A percentile compares a stretch with the other conserved stretches of the same genome.
These are phyloP conservation scores for Cyberlindnera veronae DNA, from an alignment of 805 yeast species.

Conservation along the genomic window DNA sequence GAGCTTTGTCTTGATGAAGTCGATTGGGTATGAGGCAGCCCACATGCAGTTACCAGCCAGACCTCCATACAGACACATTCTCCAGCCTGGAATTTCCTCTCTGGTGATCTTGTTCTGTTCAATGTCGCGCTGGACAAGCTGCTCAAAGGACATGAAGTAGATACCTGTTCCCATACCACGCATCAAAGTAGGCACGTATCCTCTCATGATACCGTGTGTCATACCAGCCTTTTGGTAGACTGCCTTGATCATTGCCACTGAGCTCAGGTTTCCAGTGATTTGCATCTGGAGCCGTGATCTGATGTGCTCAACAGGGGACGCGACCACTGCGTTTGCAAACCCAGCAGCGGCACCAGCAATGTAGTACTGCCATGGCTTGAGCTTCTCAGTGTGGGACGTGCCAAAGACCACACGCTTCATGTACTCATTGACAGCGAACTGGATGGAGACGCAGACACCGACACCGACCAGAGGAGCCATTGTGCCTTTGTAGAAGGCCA, in stretches of 20 bases:
- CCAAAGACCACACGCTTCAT: conserved; percentile 76
- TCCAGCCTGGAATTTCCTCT: conserved; percentile 80
- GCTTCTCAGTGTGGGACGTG: conserved; percentile 32
- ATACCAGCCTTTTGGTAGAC: conserved; percentile 51
- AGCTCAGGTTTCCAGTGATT: conserved; percentile 60
- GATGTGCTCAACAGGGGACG: conserved; percentile 92
- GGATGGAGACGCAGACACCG: conserved; percentile 95
- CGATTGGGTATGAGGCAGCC: conserved; percentile 85
- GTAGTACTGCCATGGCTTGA: conserved; percentile 68
- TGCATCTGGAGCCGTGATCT: conserved; percentile 93
- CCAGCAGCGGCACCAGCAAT: conserved; percentile 88
- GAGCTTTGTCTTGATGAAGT: conserved; percentile 84
- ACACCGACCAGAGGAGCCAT: conserved; percentile 89
- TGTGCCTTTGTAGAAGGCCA: conserved; percentile 91
- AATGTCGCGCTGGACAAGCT: conserved; percentile 67
- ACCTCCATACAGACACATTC: conserved; percentile 84
- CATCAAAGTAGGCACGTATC: conserved; percentile 73
- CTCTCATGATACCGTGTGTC: conserved; percentile 65
- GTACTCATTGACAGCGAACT: conserved; percentile 89
- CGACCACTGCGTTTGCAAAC: conserved; percentile 79
- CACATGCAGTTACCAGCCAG: conserved; percentile 87
- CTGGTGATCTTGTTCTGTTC: conserved; percentile 45
- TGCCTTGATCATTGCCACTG: conserved; percentile 63
- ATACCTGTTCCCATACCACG: conserved; percentile 89
- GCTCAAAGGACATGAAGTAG: conserved; percentile 89